These are phyloP conservation scores for Luffa aegyptiaca DNA, from an alignment of 306 rosid genomes.

Conservation along the genomic window DNA sequence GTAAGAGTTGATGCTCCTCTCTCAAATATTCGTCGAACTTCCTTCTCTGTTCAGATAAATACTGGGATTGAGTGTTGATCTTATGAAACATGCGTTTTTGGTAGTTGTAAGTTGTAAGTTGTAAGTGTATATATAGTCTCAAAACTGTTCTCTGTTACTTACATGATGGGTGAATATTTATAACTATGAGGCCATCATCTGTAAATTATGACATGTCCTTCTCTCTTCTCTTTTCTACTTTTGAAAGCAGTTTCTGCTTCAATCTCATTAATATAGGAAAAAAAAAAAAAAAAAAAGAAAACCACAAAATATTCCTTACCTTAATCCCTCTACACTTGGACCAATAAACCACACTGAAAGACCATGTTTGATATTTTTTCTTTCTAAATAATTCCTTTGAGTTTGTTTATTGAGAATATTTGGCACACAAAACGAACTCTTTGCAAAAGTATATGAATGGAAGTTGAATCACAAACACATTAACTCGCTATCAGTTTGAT, in stretches of 20 bases:
- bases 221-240: background rate
- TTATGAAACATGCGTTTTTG: conserved; percentile 9
- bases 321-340: no score
- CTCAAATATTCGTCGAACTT: conserved; percentile 55
- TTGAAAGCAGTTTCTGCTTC: background rate
- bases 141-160: conserved; percentile 1
- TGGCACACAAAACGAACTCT: background rate
- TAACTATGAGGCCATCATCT: background rate
- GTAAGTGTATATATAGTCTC: conserved; percentile 50
- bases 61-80: conserved; percentile 75
- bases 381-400: no score
- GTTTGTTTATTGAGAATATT: background rate
- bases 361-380: background rate
- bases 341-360: no score
- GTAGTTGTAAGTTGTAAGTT: conserved; percentile 22
- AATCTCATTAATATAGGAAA: background rate
- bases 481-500: background rate
- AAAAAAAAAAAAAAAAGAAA: background rate
- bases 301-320: background rate
- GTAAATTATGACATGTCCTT: background rate
- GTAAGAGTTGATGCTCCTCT: conserved; percentile 75
- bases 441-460: background rate
- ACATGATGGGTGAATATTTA: background rate
- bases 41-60: conserved; percentile 73
- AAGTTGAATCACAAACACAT: background rate